Base-by-base conservation (phyloP, 176 grass and related monocot species). In the Juncus effusus region DNA sequence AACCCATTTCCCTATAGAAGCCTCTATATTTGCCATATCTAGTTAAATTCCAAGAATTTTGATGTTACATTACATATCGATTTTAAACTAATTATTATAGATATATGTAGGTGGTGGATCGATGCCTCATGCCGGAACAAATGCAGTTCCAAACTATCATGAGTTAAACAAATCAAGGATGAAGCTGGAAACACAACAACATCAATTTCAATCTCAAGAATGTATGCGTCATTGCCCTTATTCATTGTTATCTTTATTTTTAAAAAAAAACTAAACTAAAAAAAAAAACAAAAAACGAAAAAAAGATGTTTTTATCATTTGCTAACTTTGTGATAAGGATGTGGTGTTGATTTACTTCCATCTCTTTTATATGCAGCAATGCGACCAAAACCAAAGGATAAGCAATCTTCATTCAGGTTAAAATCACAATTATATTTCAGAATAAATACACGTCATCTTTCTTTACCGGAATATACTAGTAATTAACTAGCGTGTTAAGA, bases 361-460 rank as follows among this genome's bases (percentile, higher is more conserved):
- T 60, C n/a, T 63, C 64, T 42, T 0, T 70, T 61, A 65, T 49
- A 40, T 73, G 38, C 79, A 65, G 60, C 65, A 51, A 42, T 70
- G 16, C 56, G 77, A 66, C 45, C 77, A 42, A 84, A 86, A 72
- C 55, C 14, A 41, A 81, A 80, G 64, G 78, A 82, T 13, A 89
- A 65, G 62, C 72, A 77, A 78, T 62, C 74, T 84, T 99, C 94
- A 16, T 84, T 93, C 73, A 84, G 82, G 94, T 99, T 57, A 67
- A 59, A 6, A 62, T 59, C 54, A 5, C 65, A 19, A 41, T 3
- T 15, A 44, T 72, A 28, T 28, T 28, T 28, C 19, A 28, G 19
- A 28, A 28, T 28, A 28, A 28, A 28, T 28, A 28, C 19, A 28
- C 19, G 19, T 28, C 19, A 28, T 73, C 49, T 3, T 65, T 44